Conservation (phyloP, 257 asterid genomes). For the Salvia hispanica region DNA sequence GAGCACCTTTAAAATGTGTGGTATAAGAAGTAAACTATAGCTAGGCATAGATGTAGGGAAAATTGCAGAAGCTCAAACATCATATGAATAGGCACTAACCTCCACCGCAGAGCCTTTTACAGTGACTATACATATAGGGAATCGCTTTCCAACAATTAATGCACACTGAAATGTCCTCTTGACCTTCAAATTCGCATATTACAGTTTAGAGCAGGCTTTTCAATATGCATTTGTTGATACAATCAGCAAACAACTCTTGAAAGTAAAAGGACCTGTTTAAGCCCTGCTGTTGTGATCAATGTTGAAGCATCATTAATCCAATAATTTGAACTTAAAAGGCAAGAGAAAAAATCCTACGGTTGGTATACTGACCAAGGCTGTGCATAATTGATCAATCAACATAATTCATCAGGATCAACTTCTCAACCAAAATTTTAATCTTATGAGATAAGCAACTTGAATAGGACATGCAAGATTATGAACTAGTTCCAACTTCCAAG, state of each 20-base stretch:
- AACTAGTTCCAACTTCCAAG: not conserved
- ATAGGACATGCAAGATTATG: too few relatives aligned
- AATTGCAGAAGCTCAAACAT: slow-evolving; percentile 19
- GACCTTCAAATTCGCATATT: slow-evolving; percentile 47
- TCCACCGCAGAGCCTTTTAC: slow-evolving; percentile 61
- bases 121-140: slow-evolving; percentile 80
- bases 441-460: slow-evolving; percentile 4
- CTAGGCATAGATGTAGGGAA: slow-evolving; percentile 14
- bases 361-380: slow-evolving; percentile 18
- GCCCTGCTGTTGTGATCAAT: slow-evolving; percentile 74
- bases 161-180: slow-evolving; percentile 47
- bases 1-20: slow-evolving; percentile 20
- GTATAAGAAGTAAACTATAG: slow-evolving; percentile 14
- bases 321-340: slow-evolving; percentile 7
- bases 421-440: not conserved
- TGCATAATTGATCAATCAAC: slow-evolving; percentile 7
- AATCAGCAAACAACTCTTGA: slow-evolving; percentile 29
- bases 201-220: slow-evolving; percentile 28
- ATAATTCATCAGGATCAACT: slow-evolving; percentile 18
- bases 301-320: slow-evolving; percentile 21
- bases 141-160: slow-evolving; percentile 65
- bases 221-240: slow-evolving; percentile 15
- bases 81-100: slow-evolving; percentile 53
- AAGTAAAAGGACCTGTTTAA: slow-evolving; percentile 51
- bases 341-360: slow-evolving; percentile 13